phyloP scores from a whole-genome alignment of 2,329 filamentous ascomycete genomes.

The Aspergillus sergii region DNA sequence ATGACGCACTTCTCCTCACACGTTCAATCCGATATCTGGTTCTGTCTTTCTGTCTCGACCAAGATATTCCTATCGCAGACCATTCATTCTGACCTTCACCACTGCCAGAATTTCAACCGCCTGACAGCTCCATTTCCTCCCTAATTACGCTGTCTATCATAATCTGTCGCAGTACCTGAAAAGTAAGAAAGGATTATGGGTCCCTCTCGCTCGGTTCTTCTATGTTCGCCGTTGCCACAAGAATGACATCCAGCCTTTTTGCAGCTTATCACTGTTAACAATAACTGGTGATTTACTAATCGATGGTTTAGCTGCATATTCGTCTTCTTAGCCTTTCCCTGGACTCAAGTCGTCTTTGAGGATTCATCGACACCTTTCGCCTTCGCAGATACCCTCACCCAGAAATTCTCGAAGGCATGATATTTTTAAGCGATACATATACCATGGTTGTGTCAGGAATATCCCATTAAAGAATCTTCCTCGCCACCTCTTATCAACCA shows the following conservation, averaged over 20 bases:
- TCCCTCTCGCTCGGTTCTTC: neutral
- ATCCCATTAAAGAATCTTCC: neutral
- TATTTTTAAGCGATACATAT: slow-evolving; percentile 1
- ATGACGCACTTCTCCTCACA: slow-evolving; percentile 38
- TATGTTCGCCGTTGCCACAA: slow-evolving; percentile 1
- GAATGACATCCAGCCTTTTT: neutral
- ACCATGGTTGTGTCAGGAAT: slow-evolving; percentile 6
- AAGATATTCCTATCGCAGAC: neutral
- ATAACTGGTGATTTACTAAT: neutral
- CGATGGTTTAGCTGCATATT: neutral
- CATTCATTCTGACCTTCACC: slow-evolving; percentile 1
- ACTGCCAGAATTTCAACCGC: neutral
- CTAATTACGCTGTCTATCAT: neutral
- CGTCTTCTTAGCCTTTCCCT: neutral
- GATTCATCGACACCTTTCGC: neutral
- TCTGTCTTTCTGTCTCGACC: slow-evolving; percentile 29
- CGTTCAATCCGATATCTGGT: slow-evolving; percentile 27
- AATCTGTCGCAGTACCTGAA: neutral
- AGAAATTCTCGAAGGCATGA: neutral
- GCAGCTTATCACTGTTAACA: neutral
- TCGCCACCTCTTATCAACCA: slow-evolving; percentile 4
- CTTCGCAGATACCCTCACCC: neutral
- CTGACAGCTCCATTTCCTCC: slow-evolving; percentile 10
- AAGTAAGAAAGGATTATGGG: neutral
- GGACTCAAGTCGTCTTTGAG: neutral